Conservation (phyloP, 805 yeast genomes). For the Starmerella gropengiesseri region DNA sequence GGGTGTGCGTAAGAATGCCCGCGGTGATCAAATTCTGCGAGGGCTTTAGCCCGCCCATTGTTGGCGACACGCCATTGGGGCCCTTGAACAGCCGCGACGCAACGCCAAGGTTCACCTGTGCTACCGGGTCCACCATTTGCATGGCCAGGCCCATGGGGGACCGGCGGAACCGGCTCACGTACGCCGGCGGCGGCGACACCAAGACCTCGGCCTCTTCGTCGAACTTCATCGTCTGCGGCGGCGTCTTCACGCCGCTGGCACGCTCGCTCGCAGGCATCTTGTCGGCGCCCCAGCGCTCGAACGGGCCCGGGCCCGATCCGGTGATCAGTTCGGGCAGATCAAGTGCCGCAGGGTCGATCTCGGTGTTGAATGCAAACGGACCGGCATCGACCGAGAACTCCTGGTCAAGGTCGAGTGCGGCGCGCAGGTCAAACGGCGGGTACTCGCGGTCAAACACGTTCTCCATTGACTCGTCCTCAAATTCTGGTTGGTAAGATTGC, state of each 20-base stretch:
- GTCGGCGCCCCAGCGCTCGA: too few species aligned
- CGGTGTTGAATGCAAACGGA: too few species aligned
- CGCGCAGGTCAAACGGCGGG: constrained; percentile 3
- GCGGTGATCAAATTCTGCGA: constrained; percentile 36
- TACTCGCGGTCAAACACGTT: neutral
- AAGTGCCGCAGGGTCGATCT: too few species aligned
- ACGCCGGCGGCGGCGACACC: neutral
- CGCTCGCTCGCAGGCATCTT: too few species aligned
- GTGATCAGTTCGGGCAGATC: too few species aligned
- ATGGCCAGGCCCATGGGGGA: constrained; percentile 12
- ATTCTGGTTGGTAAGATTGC: too few species aligned
- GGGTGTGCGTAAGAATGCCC: constrained; percentile 39
- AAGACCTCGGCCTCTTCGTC: neutral
- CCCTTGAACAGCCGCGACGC: constrained; percentile 10
- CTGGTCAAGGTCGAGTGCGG: constrained; percentile 4
- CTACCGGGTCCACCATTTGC: constrained; percentile 8
- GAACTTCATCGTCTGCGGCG: neutral
- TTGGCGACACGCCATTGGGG: neutral
- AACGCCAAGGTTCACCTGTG: constrained; percentile 6
- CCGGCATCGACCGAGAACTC: too few species aligned
- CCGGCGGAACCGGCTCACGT: constrained; percentile 11
- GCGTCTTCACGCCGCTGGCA: too few species aligned
- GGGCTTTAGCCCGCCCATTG: neutral
- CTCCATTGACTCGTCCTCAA: too few species aligned
- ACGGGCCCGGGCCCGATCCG: too few species aligned